Base-by-base conservation (phyloP, 805 yeast species). In the Suhomyces prunicola region DNA sequence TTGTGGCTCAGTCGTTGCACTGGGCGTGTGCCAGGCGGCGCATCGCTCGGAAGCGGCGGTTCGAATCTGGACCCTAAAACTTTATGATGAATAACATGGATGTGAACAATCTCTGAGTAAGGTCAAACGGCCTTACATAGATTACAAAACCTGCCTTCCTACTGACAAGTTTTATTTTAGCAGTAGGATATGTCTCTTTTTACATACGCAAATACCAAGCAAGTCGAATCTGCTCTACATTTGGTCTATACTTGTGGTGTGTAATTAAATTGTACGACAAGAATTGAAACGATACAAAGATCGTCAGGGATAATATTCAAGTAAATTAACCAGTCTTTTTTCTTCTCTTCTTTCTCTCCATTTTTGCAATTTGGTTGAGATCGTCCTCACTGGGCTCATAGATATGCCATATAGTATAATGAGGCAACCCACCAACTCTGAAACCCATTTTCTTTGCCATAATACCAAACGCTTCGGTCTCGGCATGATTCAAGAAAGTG, bases 321-420 rank as follows among this genome's bases (percentile, higher is more conserved):
- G 5, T 15, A 36, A 44, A 44, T 41, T 29, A 31, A 31, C 33
- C 31, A 44, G 19, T 42, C 50, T 49, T 46, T 42, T 47, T 46
- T 46, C 50, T 46, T 70, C 89, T 79, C 68, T 80, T 83, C 60
- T 79, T 80, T 59, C 91, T 76, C 68, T 88, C 96, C 67, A 82
- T 74, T 59, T 76, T 77, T 2, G 90, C 87, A 50, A 88, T 87
- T 60, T 84, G 83, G 59, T 78, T 76, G 58, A 88, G 73, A 70
- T 88, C 96, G 63, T 88, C 93, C 67, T 86, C 92, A 71, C 92
- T 86, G 13, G 96, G 96, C 64, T 88, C 96, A 66, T 86, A 88
- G 47, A 90, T 86, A 69, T 91, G 97, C 98, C 98, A 93, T 51
- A 93, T 87, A 33, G 90, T 96, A 68, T 93, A 90, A 71, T 90